A percentile compares a stretch with the other conserved stretches of the same genome.
Conservation (phyloP, 129 eudicot species). For the Tagetes patula region DNA sequence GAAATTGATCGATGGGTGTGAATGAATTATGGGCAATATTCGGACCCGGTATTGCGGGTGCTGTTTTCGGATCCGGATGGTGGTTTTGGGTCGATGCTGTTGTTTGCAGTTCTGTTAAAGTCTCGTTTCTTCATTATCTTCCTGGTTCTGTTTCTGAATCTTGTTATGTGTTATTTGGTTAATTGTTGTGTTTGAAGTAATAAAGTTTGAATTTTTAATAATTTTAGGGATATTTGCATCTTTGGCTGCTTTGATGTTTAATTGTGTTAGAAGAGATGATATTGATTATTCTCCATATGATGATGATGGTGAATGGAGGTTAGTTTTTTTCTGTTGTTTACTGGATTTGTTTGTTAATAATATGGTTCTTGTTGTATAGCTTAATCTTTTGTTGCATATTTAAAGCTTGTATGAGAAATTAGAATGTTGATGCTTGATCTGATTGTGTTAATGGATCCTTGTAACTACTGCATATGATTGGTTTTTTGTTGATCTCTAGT, state of each 20-base stretch:
- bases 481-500: neutral
- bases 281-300: slow-evolving; percentile 96
- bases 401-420: neutral
- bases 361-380: neutral
- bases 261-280: slow-evolving; percentile 88
- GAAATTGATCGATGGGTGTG: slow-evolving; percentile 51
- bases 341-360: neutral
- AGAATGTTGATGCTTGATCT: slow-evolving; percentile 7
- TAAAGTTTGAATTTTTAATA: neutral
- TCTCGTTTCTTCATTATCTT: slow-evolving; percentile 89
- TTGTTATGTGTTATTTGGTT: neutral
- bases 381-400: neutral
- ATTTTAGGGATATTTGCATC: slow-evolving; percentile 88
- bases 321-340: neutral
- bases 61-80: slow-evolving; percentile 96
- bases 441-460: neutral
- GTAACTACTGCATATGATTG: neutral
- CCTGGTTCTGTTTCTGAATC: slow-evolving; percentile 49
- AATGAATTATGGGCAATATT: slow-evolving; percentile 76
- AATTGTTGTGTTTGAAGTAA: neutral
- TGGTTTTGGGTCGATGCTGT: slow-evolving; percentile 99
- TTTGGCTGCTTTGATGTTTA: slow-evolving; percentile 96
- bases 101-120: slow-evolving; percentile 75
- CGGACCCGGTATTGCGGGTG: slow-evolving; percentile 92
- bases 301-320: slow-evolving; percentile 99